A percentile compares a stretch with the other conserved stretches of the same genome.
These are phyloP conservation scores for Taiozyma sp. DNA, from an alignment of 1,139 yeast species.

Conservation along the genomic window DNA sequence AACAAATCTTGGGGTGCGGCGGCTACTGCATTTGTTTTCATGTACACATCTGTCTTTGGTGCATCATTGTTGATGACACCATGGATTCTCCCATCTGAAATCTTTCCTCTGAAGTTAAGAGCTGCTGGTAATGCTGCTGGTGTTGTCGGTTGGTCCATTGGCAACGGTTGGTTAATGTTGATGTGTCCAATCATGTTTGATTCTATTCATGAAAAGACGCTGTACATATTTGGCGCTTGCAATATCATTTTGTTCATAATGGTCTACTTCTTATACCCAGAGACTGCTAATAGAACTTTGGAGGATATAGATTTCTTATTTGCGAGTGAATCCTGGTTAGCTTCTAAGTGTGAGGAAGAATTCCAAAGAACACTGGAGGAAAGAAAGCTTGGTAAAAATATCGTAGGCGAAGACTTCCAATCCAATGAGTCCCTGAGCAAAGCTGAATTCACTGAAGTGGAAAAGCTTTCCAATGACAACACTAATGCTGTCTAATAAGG, in stretches of 20 bases:
- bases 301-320: slow-evolving; percentile 1
- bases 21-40: slow-evolving; percentile 1
- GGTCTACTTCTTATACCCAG: not conserved
- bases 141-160: slow-evolving; percentile 2
- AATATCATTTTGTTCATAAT: not conserved
- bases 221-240: slow-evolving; percentile 2
- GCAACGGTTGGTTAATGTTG: slow-evolving; percentile 3
- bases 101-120: slow-evolving; percentile 2
- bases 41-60: slow-evolving; percentile 1
- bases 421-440: not conserved
- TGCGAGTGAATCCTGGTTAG: not conserved
- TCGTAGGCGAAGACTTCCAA: not conserved
- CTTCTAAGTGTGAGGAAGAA: not conserved
- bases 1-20: slow-evolving; percentile 2
- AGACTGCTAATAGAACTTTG: slow-evolving; percentile 1
- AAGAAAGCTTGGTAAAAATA: not conserved
- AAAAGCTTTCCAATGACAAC: not conserved
- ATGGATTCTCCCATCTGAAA: slow-evolving; percentile 1
- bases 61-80: slow-evolving; percentile 2
- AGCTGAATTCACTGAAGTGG: not conserved
- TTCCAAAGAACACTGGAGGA: not conserved
- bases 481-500: not conserved
- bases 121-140: slow-evolving; percentile 3
- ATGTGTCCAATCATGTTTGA: slow-evolving; percentile 2
- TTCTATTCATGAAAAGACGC: slow-evolving; percentile 2